Percentiles rank a stretch among this genome's conserved stretches.
These are phyloP conservation scores for Clarkia xantiana DNA, from an alignment of 345 rosid genomes.

Conservation along the genomic window DNA sequence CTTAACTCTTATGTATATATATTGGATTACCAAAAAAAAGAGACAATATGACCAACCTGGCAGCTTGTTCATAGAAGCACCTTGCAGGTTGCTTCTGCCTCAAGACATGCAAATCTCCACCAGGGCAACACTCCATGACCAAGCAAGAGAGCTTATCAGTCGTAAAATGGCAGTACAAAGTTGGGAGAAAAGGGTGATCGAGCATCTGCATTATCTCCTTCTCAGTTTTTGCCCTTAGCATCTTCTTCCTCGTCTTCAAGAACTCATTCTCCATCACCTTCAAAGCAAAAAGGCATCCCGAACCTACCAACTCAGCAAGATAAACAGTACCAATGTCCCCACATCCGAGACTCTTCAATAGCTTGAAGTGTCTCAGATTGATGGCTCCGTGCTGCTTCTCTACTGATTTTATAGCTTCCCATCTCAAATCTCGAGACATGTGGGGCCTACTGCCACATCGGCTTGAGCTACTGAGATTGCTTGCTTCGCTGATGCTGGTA, in stretches of 20 bases:
- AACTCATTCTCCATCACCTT: conserved; percentile 69
- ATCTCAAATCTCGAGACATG: conserved; percentile 61
- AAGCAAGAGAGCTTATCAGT: conserved; percentile 57
- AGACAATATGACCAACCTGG: conserved; percentile 26
- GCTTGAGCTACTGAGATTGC: conserved; percentile 40
- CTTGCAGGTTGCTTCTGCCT: conserved; percentile 54
- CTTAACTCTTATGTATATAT: too few species aligned
- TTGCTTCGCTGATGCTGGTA: conserved; percentile 42
- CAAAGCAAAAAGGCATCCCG: conserved; percentile 49
- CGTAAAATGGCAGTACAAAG: conserved; percentile 46
- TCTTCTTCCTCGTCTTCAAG: conserved; percentile 50
- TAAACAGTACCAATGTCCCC: conserved; percentile 69
- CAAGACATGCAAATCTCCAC: conserved; percentile 69
- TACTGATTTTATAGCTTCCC: conserved; percentile 50
- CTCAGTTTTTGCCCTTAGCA: conserved; percentile 61
- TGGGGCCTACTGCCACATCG: conserved; percentile 52
- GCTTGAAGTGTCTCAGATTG: conserved; percentile 50
- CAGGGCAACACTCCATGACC: conserved; percentile 75
- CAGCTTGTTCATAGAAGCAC: conserved; percentile 59
- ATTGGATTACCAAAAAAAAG: too few species aligned
- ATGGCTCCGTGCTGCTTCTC: conserved; percentile 51
- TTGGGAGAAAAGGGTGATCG: conserved; percentile 81
- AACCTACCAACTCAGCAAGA: conserved; percentile 53
- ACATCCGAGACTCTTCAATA: conserved; percentile 54
- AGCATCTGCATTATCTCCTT: conserved; percentile 66